A percentile compares a stretch with the other conserved stretches of the same genome.
These are phyloP conservation scores for Paracorniculantispora psalliotae DNA, from an alignment of 2,329 filamentous ascomycete genomes.

Conservation along the genomic window DNA sequence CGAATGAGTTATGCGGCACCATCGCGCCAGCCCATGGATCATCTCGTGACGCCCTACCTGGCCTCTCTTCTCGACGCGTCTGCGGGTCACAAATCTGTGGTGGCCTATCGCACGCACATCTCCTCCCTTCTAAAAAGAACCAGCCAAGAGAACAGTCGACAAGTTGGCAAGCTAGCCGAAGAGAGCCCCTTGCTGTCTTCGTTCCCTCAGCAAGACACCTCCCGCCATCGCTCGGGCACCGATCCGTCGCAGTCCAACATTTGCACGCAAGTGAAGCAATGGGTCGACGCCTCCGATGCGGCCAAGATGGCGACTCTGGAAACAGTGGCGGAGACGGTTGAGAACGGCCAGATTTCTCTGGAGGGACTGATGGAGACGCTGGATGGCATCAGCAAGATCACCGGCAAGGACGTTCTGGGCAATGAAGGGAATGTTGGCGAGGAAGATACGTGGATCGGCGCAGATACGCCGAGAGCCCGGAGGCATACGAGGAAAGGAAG, in stretches of 20 bases:
- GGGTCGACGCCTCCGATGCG: conserved; percentile 56
- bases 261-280: conserved; percentile 45
- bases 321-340: conserved; percentile 53
- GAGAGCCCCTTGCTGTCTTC: conserved; percentile 57
- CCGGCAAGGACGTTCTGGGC: conserved; percentile 33
- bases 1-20: background rate
- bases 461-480: conserved; percentile 21
- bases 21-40: conserved; percentile 22
- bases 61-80: conserved; percentile 48
- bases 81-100: conserved; percentile 51
- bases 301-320: conserved; percentile 57
- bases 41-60: conserved; percentile 54
- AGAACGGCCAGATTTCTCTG: conserved; percentile 52
- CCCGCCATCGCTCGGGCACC: conserved; percentile 40
- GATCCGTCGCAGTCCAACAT: conserved; percentile 34
- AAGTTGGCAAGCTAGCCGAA: conserved; percentile 50
- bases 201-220: conserved; percentile 38
- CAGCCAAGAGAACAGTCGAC: conserved; percentile 44
- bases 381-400: conserved; percentile 43
- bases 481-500: conserved; percentile 21
- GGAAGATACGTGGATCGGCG: conserved; percentile 30
- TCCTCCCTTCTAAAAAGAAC: conserved; percentile 46
- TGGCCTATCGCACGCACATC: conserved; percentile 55
- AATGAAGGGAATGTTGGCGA: conserved; percentile 20
- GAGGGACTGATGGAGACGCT: conserved; percentile 47